Percentiles rank a stretch among this genome's conserved stretches.
phyloP scores from a whole-genome alignment of 148 eudicot species.

The Silene conica region DNA sequence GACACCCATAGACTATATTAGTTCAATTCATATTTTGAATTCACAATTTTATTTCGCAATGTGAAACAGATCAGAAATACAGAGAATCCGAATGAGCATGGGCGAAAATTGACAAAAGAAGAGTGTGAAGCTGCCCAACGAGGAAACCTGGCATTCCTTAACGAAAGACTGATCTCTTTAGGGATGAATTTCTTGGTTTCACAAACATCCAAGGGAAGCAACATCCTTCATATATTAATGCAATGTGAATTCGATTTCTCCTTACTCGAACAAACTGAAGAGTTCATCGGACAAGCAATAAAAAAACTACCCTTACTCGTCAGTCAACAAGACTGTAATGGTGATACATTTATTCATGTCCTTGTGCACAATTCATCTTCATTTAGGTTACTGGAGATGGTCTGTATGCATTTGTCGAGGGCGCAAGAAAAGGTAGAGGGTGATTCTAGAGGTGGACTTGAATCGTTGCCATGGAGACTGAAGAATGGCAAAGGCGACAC shows the following conservation, averaged over 20 bases:
- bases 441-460: no score
- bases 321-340: constrained; percentile 4
- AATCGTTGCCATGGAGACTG: neutral
- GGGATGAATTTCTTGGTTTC: neutral
- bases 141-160: neutral
- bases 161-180: neutral
- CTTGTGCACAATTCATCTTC: neutral
- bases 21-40: no score
- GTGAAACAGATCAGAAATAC: neutral
- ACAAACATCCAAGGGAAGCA: neutral
- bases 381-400: neutral
- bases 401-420: neutral
- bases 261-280: no score
- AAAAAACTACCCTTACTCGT: neutral
- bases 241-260: neutral
- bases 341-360: neutral
- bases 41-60: no score
- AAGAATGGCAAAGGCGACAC: neutral
- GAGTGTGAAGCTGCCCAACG: neutral
- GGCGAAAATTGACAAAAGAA: neutral
- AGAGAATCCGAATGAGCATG: neutral
- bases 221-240: no score
- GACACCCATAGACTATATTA: no score
- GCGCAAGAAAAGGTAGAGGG: neutral
- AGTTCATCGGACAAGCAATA: neutral